Percentiles rank a stretch among this genome's conserved stretches.
Evolutionary conservation across 2,329 filamentous ascomycete species (phyloP).

Genomic region (Anthostomella pinea): DNA sequence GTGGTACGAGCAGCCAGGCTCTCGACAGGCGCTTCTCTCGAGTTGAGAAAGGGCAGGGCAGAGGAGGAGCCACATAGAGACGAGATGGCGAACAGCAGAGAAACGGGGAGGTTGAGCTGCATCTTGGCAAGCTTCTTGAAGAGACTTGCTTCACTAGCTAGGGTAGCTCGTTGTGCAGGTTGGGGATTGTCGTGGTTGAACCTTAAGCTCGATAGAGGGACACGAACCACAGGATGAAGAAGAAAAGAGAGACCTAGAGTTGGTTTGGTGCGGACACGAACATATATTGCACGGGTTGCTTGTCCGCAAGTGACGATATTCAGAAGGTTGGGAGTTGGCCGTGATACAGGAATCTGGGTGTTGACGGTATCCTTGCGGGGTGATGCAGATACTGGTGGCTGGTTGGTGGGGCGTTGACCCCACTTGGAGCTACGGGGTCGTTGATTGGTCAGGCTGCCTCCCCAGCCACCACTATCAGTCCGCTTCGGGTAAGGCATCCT

Average conservation of each 20-base stretch:
- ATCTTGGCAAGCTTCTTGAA: conserved; percentile 25
- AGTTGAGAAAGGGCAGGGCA: conserved; percentile 29
- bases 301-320: conserved; percentile 34
- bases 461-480: conserved; percentile 9
- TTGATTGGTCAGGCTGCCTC: conserved; percentile 7
- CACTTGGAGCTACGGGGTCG: background rate
- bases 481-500: conserved; percentile 1
- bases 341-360: no score
- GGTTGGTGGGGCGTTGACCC: conserved; percentile 9
- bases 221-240: conserved; percentile 10
- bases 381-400: conserved; percentile 1
- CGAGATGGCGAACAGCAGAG: conserved; percentile 25
- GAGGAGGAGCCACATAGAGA: conserved; percentile 19
- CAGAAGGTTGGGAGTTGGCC: conserved; percentile 12
- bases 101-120: conserved; percentile 24
- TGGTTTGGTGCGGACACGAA: no score
- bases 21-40: conserved; percentile 14
- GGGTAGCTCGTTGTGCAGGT: background rate
- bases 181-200: conserved; percentile 4
- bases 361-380: background rate
- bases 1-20: conserved; percentile 30
- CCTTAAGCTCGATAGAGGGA: conserved; percentile 7
- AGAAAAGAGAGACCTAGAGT: conserved; percentile 1
- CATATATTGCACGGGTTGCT: conserved; percentile 42
- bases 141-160: conserved; percentile 5